phyloP scores from a whole-genome alignment of 2,329 filamentous ascomycete genomes.

The Ceratocystis harringtonii region DNA sequence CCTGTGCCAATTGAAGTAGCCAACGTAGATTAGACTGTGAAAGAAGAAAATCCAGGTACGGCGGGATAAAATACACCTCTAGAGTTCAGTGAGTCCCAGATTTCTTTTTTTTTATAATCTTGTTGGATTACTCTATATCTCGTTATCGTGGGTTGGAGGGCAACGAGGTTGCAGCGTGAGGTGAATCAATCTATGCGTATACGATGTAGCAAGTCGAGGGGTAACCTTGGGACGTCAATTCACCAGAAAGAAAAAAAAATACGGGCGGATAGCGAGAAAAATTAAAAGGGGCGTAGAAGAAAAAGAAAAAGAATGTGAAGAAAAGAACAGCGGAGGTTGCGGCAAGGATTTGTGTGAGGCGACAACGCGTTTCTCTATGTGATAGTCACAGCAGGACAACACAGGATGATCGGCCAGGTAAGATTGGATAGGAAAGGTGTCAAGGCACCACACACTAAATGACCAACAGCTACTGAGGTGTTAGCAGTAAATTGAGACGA shows the following conservation, averaged over 20 bases:
- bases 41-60: neutral
- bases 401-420: neutral
- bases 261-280: neutral
- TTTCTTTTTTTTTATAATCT: neutral
- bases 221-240: neutral
- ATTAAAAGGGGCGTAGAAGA: neutral
- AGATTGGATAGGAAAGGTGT: conserved; percentile 1
- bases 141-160: neutral
- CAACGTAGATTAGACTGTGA: neutral
- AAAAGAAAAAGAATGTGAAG: neutral
- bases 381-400: neutral
- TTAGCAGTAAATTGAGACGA: neutral
- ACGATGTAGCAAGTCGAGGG: neutral
- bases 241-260: neutral
- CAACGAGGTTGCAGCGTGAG: neutral
- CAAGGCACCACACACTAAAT: neutral
- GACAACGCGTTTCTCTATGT: neutral
- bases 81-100: neutral
- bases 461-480: neutral
- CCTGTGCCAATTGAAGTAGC: neutral
- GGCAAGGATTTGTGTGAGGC: neutral
- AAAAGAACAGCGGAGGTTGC: neutral
- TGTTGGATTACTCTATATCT: neutral
- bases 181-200: neutral
- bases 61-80: neutral